Base-by-base conservation (phyloP, 805 yeast species). In the Saturnispora saitoi region DNA sequence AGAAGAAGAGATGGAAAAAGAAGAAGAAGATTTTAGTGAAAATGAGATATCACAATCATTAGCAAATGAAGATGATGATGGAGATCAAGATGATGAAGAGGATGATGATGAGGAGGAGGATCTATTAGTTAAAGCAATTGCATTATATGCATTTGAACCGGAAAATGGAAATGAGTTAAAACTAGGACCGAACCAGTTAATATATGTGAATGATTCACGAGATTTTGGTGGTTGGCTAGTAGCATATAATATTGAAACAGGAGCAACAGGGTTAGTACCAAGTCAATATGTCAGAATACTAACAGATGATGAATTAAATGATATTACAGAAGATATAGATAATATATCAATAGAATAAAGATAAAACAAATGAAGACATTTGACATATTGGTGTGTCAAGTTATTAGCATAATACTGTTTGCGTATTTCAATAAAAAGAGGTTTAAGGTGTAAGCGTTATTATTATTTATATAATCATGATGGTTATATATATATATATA, bases 151-250 rank as follows among this genome's bases (percentile, higher is more conserved):
- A 57, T 93, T 93, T 61, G 75, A 69, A 39, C 96, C 98, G 0
- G 98, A 93, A 62, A 93, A 93, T 64, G 96, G 88, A 57, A 93
- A 93, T 64, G 99, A 93, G 60, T 78, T 90, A 41, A 77, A 75
- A 10, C 68, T 93, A 30, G 66, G 60, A 12, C 95, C 84, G 57
- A 95, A 96, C 32, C 97, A 93, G 65, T 64, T 78, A 12, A 78
- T 93, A 2, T 83, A 89, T 77, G 84, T 93, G 29, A 80, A 83
- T 51, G 97, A 91, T 63, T 26, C 45, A 34, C 40, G 31, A 24
- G 49, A 47, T 15, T 34, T 47, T 28, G 49, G 49, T 2, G 99
- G 99, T 7, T 93, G 99, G 99, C 74, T 93, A 3, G 97, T 93
- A 45, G 98, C 97, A 0, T 81, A 78, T 56, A 89, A 88, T 58